Percentiles rank a stretch among this genome's conserved stretches.
Evolutionary conservation across 345 rosid genomes (phyloP).

Genomic region (Raphanus raphanistrum): DNA sequence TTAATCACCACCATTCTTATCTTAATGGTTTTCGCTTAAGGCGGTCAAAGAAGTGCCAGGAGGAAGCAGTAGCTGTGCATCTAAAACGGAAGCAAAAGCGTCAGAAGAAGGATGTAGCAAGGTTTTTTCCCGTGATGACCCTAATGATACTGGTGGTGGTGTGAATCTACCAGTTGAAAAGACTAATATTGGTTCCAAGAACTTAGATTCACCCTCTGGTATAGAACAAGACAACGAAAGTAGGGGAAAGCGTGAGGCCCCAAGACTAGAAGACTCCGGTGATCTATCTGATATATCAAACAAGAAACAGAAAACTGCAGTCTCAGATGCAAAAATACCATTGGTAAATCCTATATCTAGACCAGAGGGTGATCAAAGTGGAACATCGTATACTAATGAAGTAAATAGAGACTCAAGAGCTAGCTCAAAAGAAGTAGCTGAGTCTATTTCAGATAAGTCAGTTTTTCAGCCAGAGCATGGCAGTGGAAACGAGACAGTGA

Average conservation of each 20-base stretch:
- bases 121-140: conserved; percentile 38
- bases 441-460: conserved; percentile 33
- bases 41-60: conserved; percentile 51
- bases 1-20: conserved; percentile 32
- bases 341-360: conserved; percentile 18
- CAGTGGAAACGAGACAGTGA: conserved; percentile 36
- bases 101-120: conserved; percentile 43
- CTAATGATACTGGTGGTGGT: conserved; percentile 27
- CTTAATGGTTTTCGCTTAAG: conserved; percentile 55
- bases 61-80: conserved; percentile 37
- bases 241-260: conserved; percentile 63
- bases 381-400: conserved; percentile 15
- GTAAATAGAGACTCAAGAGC: conserved; percentile 42
- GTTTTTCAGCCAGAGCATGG: conserved; percentile 34
- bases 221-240: conserved; percentile 37
- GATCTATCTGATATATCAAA: conserved; percentile 40
- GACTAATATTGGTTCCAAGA: conserved; percentile 36
- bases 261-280: conserved; percentile 31
- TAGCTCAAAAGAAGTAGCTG: conserved; percentile 34
- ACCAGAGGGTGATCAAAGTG: conserved; percentile 30
- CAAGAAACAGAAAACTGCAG: conserved; percentile 64
- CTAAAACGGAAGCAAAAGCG: conserved; percentile 37
- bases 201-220: conserved; percentile 41
- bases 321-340: conserved; percentile 25
- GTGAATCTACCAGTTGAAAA: conserved; percentile 42